Evolutionary conservation across 768 basidiomycete genomes (phyloP), one percentile per base, ranked within the genome.

Genomic region (Ramaria sp.): DNA sequence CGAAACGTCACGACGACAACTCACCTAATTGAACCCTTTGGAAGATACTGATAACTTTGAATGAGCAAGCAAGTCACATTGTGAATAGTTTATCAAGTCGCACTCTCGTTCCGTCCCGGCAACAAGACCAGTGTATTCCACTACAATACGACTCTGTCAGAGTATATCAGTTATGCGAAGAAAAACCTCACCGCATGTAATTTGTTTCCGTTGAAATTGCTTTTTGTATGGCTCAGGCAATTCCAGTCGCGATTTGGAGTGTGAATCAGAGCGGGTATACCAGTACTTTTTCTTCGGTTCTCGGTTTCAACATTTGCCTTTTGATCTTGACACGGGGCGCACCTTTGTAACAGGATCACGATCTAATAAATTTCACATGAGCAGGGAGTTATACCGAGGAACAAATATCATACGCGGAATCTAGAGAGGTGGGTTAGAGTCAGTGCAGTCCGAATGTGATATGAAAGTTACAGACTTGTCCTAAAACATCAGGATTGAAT

Each of bases 11-110:
- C 5, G 32, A 24, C n/a, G 24, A 50, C 24, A 41, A 50, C 69
- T 43, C 61, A 83, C 87, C 85, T 63, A 91, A 66, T 60, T 92
- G 89, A 15, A 92, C 88, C 25, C 89, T 73, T 49, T 65, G 64
- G 56, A 66, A 67, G 15, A 56, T 39, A 42, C 47, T 56, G 13
- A n/a, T n/a, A 39, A 27, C 5, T 10, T 20, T 20, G 18, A 10
- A 13, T 39, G 38, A 48, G 47, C 18, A 39, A 30, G 7, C 30
- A 6, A 18, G 16, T 36, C 4, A n/a, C 20, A 60, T 87, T 83
- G 62, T 88, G 88, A 20, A 90, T 82, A 51, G 28, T 27, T 5
- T 7, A 52, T 8, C 6, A 27, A 3, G 12, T 30, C 53, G n/a
- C 44, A 55, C 53, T 91, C 88, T 48, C 88, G 78, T 65, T 91